Evolutionary conservation across 2,329 filamentous ascomycete genomes (phyloP), one percentile per base, ranked within the genome.

Genomic region (Proliferodiscus dingleyae): DNA sequence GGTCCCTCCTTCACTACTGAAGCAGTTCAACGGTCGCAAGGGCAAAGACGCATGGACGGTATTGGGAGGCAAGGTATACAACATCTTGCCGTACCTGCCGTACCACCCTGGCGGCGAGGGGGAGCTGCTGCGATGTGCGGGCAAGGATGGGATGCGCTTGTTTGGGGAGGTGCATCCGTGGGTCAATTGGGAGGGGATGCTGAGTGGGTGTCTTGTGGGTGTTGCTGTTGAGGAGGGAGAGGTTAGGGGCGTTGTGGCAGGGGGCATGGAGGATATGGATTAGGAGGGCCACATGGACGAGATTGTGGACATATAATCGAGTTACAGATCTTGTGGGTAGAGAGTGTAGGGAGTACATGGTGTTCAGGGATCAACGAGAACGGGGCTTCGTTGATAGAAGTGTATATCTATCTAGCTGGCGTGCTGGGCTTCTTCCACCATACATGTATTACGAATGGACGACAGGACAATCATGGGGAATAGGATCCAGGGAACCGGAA

Each of bases 41-140:
- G 89, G 89, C 7, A 83, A 78, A 51, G 87, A 95, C 59, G 89
- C 90, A 0, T 98, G 93, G 93, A 94, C 86, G 49, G 87, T 81
- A 1, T 83, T 95, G 50, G 85, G 88, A 49, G 90, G 91, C 1
- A 86, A 87, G 60, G 91, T 97, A 22, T 98, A 97, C 69, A 97
- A 97, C 61, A 83, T 98, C 47, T 85, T 84, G 0, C 89, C 91
- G 0, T 98, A 97, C 63, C 64, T 89, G 28, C 82, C 86, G 1
- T 98, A 89, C 63, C 93, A 98, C 64, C 93, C 93, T 0, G 93
- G 93, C 18, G 93, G 87, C 7, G 79, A 84, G 57, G 80, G 81
- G 4, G 87, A 94, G 68, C 65, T 93, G 51, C 66, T 85, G 64
- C 70, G 78, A 24, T 75, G 72, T 26, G 82, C 82, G 0, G 82